Percentiles rank a stretch among this genome's conserved stretches.
Conservation (phyloP, 2,329 filamentous ascomycete species). For the Fusarium pilosicola region DNA sequence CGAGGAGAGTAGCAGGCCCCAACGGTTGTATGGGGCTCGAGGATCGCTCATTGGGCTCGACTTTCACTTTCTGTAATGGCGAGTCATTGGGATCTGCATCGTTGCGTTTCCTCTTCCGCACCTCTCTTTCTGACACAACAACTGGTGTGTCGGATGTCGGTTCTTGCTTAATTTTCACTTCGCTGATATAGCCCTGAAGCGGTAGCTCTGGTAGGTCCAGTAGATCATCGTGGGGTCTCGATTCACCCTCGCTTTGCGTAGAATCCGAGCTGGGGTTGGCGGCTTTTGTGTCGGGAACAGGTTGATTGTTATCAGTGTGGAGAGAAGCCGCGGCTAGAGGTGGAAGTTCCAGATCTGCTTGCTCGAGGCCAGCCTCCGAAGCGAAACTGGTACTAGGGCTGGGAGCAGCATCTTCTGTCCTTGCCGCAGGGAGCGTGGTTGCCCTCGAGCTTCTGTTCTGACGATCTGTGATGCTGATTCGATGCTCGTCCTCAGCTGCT, state of each 20-base stretch:
- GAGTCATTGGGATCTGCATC: constrained; percentile 37
- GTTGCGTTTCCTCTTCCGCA: constrained; percentile 59
- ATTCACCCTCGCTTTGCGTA: constrained; percentile 45
- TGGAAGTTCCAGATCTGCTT: constrained; percentile 43
- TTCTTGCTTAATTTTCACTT: constrained; percentile 57
- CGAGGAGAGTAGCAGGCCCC: constrained; percentile 43
- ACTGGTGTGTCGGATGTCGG: constrained; percentile 64
- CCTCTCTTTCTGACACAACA: constrained; percentile 60
- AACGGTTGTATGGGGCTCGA: constrained; percentile 45
- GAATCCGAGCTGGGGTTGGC: constrained; percentile 41
- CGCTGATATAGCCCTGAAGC: not conserved
- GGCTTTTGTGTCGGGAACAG: not conserved
- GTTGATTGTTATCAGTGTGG: constrained; percentile 1
- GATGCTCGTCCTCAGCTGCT: constrained; percentile 53
- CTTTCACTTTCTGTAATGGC: constrained; percentile 53
- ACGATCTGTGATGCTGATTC: constrained; percentile 45
- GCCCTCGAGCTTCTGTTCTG: constrained; percentile 19
- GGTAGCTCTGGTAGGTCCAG: constrained; percentile 42
- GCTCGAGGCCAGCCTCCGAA: constrained; percentile 40
- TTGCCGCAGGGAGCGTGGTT: constrained; percentile 8
- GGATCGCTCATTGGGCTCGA: constrained; percentile 48
- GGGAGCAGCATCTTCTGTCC: constrained; percentile 12
- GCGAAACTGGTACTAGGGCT: constrained; percentile 34
- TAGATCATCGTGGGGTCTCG: constrained; percentile 33
- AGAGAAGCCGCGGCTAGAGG: constrained; percentile 40